Percentiles rank a stretch among this genome's conserved stretches.
Conservation (phyloP, 257 asterid genomes). For the Solanum pennellii region DNA sequence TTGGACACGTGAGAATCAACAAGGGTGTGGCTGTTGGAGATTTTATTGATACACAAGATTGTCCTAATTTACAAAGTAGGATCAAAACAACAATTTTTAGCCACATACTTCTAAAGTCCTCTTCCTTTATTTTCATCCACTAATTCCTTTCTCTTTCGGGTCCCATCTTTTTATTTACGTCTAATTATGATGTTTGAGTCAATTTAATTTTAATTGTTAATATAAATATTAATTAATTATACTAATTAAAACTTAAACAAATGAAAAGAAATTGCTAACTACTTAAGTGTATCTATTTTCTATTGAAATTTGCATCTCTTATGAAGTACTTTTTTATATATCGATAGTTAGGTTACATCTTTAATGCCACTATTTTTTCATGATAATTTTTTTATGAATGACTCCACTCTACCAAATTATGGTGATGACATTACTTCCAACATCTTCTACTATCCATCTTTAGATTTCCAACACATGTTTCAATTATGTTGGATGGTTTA, state of each 20-base stretch:
- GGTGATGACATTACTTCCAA: background rate
- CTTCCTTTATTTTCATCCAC: constrained; percentile 21
- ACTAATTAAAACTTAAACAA: background rate
- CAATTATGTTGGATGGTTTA: background rate
- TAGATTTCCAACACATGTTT: background rate
- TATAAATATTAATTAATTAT: background rate
- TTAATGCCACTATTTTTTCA: background rate
- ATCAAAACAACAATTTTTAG: constrained; percentile 5
- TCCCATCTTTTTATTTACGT: background rate
- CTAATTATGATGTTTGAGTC: too few species aligned
- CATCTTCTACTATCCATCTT: background rate
- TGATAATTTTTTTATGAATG: background rate
- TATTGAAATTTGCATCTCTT: background rate
- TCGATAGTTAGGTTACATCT: background rate
- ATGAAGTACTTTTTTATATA: background rate
- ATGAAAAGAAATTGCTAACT: background rate
- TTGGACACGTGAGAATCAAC: background rate
- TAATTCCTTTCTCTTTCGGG: background rate
- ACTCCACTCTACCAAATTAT: background rate
- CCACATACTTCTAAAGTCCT: constrained; percentile 25
- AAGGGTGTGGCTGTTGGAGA: constrained; percentile 2
- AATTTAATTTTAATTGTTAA: too few species aligned
- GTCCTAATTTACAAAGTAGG: background rate
- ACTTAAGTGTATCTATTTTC: background rate
- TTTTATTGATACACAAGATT: background rate